These are phyloP conservation scores for Zizania latifolia DNA, from an alignment of 176 grass and related monocot species.

Conservation along the genomic window DNA sequence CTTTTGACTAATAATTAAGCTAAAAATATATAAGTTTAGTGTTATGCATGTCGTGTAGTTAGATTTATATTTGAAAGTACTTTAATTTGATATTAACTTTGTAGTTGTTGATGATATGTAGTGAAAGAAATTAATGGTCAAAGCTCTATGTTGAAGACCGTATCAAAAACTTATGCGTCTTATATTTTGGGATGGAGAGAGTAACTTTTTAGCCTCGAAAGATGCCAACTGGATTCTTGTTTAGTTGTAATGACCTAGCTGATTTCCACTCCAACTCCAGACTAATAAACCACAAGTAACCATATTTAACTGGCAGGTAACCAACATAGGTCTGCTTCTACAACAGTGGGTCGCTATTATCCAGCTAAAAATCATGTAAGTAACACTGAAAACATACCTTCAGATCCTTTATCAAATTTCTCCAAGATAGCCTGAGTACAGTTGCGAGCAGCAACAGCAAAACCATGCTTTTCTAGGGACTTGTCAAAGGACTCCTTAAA, in stretches of 20 bases:
- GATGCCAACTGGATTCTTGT: background rate
- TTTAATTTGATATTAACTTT: too few species aligned
- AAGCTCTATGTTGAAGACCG: background rate
- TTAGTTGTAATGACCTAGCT: background rate
- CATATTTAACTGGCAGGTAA: background rate
- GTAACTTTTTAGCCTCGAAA: background rate
- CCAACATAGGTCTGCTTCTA: conserved; percentile 1
- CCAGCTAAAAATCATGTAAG: background rate
- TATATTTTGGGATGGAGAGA: too few species aligned
- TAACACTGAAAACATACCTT: conserved; percentile 57
- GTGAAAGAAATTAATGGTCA: too few species aligned
- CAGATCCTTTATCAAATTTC: conserved; percentile 79
- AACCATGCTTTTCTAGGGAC: conserved; percentile 68
- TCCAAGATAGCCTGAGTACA: conserved; percentile 57
- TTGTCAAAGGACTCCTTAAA: conserved; percentile 87
- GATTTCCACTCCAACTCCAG: background rate
- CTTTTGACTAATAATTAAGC: too few species aligned
- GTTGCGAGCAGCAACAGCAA: conserved; percentile 57
- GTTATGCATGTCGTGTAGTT: too few species aligned
- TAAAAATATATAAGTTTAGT: too few species aligned
- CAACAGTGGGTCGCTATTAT: background rate
- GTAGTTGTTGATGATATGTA: too few species aligned
- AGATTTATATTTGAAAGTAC: too few species aligned
- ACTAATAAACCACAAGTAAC: background rate
- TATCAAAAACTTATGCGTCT: too few species aligned